Conservation (phyloP, 768 basidiomycete genomes). For the Xerocomellus chrysenteron region DNA sequence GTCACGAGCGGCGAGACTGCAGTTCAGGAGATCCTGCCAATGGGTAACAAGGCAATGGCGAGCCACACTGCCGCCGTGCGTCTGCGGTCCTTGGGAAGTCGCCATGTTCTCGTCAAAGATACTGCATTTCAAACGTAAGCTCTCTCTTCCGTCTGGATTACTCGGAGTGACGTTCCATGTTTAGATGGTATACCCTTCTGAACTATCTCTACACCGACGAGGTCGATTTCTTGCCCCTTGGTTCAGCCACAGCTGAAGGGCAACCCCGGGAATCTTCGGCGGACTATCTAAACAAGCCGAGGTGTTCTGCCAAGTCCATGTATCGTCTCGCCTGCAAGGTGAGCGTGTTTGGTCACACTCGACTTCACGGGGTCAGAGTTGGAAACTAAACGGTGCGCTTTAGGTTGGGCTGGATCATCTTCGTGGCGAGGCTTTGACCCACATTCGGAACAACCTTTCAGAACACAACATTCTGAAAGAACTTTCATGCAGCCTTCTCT, state of each 20-base stretch:
- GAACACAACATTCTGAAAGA: slow-evolving; percentile 26
- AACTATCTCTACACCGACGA: slow-evolving; percentile 40
- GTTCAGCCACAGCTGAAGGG: slow-evolving; percentile 3
- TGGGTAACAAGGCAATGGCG: background rate
- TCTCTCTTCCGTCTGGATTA: background rate
- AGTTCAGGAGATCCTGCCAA: background rate
- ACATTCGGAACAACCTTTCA: slow-evolving; percentile 17
- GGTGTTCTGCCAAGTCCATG: slow-evolving; percentile 46
- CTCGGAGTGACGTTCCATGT: background rate
- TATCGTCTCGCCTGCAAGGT: slow-evolving; percentile 44
- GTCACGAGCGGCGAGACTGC: background rate
- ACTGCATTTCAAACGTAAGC: slow-evolving; percentile 31
- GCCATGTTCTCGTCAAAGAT: slow-evolving; percentile 27
- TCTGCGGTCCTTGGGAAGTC: slow-evolving; percentile 12
- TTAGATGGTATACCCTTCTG: slow-evolving; percentile 41
- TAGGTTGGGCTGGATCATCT: slow-evolving; percentile 23
- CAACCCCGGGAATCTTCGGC: background rate
- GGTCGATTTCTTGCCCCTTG: slow-evolving; percentile 33
- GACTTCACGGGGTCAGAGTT: too few species aligned
- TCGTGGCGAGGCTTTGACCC: slow-evolving; percentile 15
- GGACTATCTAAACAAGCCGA: background rate
- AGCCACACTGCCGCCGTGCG: background rate
- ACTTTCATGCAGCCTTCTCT: slow-evolving; percentile 18
- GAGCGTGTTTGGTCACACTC: background rate
- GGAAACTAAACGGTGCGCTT: background rate